Evolutionary conservation across 495 filamentous ascomycete genomes (phyloP).

Genomic region (Rhizodiscina lignyota): DNA sequence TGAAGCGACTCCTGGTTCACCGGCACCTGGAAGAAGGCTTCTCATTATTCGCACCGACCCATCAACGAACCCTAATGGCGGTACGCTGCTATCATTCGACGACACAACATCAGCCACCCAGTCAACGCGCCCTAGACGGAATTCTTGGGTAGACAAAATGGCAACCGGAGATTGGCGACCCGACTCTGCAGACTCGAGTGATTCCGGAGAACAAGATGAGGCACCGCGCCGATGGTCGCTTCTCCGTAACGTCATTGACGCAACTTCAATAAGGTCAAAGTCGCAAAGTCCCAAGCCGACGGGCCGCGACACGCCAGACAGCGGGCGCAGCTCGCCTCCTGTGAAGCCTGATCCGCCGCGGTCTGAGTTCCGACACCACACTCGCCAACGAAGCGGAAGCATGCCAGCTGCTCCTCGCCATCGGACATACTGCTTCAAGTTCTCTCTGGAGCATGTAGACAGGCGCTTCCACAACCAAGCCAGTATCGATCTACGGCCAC

Average conservation of each 20-base stretch:
- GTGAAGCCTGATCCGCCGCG: conserved; percentile 1
- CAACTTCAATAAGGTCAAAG: conserved; percentile 9
- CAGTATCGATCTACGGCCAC: conserved; percentile 49
- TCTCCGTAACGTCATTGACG: conserved; percentile 45
- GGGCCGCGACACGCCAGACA: neutral
- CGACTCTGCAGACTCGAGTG: too few relatives aligned
- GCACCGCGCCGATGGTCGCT: too few relatives aligned
- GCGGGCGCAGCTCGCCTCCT: neutral
- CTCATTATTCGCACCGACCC: conserved; percentile 83
- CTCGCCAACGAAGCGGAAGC: neutral
- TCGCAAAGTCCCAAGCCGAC: conserved; percentile 7
- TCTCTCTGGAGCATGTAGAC: conserved; percentile 62
- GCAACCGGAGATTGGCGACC: too few relatives aligned
- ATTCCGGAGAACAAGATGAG: too few relatives aligned
- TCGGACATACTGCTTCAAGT: conserved; percentile 55
- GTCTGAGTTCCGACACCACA: too few relatives aligned
- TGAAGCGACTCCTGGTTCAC: conserved; percentile 69
- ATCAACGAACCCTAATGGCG: conserved; percentile 32
- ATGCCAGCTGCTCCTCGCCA: conserved; percentile 27
- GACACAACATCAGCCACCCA: conserved; percentile 39
- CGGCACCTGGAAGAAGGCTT: conserved; percentile 79
- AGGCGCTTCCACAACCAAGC: conserved; percentile 32
- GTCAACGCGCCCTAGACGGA: too few relatives aligned
- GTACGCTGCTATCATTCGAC: conserved; percentile 46
- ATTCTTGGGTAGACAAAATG: too few relatives aligned